Evolutionary conservation across 441 rosid genomes (phyloP).

Genomic region (Macaranga tanarius): DNA sequence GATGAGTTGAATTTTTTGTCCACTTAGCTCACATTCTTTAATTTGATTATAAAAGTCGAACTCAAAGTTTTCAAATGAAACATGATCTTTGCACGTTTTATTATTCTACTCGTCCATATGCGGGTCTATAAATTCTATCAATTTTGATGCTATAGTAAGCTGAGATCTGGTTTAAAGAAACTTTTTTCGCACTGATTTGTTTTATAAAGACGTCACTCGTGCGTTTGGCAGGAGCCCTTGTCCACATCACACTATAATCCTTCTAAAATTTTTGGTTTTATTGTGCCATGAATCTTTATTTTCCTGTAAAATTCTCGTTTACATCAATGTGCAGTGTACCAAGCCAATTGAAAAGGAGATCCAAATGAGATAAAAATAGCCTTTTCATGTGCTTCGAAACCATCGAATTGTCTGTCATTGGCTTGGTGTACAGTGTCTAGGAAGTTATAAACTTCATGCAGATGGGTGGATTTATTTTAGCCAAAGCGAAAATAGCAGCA

Average conservation of each 20-base stretch:
- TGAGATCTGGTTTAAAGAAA: background rate
- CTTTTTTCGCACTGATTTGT: background rate
- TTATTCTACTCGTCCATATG: background rate
- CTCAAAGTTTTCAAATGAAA: background rate
- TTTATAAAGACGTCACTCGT: background rate
- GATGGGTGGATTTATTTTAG: constrained; percentile 57
- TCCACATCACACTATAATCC: too few species aligned
- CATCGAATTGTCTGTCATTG: background rate
- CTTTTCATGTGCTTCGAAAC: too few species aligned
- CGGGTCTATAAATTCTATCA: too few species aligned
- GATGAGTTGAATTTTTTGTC: background rate
- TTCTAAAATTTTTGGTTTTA: too few species aligned
- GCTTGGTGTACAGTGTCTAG: constrained; percentile 5
- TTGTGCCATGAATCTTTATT: too few species aligned
- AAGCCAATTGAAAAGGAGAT: background rate
- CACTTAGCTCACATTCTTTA: background rate
- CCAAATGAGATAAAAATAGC: too few species aligned
- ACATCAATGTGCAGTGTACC: background rate
- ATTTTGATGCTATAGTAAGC: background rate
- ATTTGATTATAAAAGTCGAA: background rate
- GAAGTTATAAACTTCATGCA: constrained; percentile 54
- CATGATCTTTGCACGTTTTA: background rate
- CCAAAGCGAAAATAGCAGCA: constrained; percentile 58
- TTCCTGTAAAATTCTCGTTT: background rate
- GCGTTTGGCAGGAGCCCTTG: background rate